phyloP scores from a whole-genome alignment of 176 grass and related monocot genomes.

The Secale cereale region DNA sequence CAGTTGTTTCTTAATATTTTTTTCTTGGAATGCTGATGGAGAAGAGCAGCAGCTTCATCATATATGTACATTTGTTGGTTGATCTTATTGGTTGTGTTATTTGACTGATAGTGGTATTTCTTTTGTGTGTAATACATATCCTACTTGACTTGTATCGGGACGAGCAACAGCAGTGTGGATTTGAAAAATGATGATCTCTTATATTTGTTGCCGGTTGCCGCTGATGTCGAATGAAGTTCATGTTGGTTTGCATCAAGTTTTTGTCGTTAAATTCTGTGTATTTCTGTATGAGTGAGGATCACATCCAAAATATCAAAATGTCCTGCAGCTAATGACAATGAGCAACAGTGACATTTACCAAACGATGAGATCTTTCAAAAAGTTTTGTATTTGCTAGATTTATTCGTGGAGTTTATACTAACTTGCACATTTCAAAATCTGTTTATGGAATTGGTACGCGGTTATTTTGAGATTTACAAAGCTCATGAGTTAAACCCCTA shows the following conservation, averaged over 20 bases:
- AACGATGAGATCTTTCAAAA: too few species aligned
- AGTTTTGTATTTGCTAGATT: too few species aligned
- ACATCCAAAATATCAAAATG: not conserved
- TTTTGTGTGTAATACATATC: slow-evolving; percentile 39
- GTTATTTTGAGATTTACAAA: too few species aligned
- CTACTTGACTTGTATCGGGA: slow-evolving; percentile 41
- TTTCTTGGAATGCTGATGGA: slow-evolving; percentile 33
- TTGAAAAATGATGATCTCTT: slow-evolving; percentile 14
- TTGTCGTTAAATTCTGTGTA: not conserved
- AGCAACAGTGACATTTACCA: not conserved
- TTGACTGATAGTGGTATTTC: slow-evolving; percentile 46
- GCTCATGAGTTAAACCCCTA: too few species aligned
- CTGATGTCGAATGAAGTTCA: slow-evolving; percentile 14
- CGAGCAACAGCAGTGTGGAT: slow-evolving; percentile 29
- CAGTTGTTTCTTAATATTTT: slow-evolving; percentile 7
- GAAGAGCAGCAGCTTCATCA: slow-evolving; percentile 39
- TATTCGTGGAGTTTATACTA: too few species aligned
- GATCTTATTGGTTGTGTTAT: slow-evolving; percentile 35
- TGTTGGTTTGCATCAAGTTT: slow-evolving; percentile 13
- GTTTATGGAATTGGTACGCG: too few species aligned
- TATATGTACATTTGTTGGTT: slow-evolving; percentile 52
- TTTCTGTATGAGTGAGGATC: not conserved
- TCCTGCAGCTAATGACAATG: not conserved
- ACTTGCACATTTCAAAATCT: too few species aligned
- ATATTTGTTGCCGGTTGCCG: slow-evolving; percentile 20